Conservation (phyloP, 257 asterid species). For the Solanum verrucosum region DNA sequence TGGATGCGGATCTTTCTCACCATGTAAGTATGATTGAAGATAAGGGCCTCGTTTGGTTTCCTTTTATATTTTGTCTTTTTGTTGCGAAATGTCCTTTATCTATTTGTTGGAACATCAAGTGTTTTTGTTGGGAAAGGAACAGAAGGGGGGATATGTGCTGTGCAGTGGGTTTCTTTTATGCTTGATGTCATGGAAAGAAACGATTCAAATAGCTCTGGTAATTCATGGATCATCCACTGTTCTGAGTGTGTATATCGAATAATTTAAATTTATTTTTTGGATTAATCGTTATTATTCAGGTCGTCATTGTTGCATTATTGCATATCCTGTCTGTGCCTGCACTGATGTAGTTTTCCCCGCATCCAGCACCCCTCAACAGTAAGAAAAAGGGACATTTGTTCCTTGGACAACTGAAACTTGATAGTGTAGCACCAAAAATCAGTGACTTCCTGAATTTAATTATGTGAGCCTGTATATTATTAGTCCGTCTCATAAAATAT, state of each 20-base stretch:
- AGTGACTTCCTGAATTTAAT: background rate
- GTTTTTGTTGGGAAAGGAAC: background rate
- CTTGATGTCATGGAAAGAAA: background rate
- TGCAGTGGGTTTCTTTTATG: background rate
- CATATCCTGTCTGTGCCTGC: background rate
- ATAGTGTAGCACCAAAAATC: background rate
- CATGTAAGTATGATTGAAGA: conserved; percentile 54
- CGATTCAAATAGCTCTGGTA: background rate
- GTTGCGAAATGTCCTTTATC: background rate
- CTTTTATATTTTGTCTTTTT: background rate
- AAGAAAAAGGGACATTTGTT: background rate
- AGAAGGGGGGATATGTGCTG: background rate
- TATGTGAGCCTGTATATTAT: background rate
- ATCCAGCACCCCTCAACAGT: background rate
- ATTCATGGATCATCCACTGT: background rate
- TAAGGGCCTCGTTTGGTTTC: background rate
- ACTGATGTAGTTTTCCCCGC: background rate
- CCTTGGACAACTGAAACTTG: background rate
- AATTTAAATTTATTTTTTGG: background rate
- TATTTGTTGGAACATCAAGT: background rate
- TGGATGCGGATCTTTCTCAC: conserved; percentile 99
- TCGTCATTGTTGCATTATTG: background rate
- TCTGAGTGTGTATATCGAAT: background rate
- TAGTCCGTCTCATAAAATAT: background rate
- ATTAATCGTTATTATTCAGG: background rate